Conservation (phyloP, 495 filamentous ascomycete species). For the Neurospora sp. region DNA sequence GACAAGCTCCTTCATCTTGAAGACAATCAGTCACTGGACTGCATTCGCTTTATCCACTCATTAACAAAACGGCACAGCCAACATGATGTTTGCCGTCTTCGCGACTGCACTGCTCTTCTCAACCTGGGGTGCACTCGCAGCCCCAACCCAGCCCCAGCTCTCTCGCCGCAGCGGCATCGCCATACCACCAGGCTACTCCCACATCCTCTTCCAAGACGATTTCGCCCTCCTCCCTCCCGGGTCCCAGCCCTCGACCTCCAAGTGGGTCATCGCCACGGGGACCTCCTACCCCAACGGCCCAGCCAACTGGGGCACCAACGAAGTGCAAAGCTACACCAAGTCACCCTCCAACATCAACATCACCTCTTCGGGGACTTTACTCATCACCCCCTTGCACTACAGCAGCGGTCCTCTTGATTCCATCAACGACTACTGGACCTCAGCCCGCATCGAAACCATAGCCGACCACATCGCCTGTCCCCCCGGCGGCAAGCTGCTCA, state of each 20-base stretch:
- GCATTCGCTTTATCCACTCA: neutral
- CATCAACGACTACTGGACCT: neutral
- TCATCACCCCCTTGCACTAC: neutral
- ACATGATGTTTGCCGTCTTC: neutral
- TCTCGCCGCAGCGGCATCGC: neutral
- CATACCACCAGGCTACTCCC: conserved; percentile 6
- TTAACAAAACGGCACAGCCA: neutral
- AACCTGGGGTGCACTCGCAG: neutral
- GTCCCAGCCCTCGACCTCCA: conserved; percentile 3
- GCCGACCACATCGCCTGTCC: neutral
- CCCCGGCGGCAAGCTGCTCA: neutral
- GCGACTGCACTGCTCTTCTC: neutral
- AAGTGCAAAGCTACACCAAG: conserved; percentile 20
- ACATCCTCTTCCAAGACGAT: conserved; percentile 9
- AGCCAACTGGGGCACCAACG: conserved; percentile 22
- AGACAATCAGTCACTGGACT: neutral
- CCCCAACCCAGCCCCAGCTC: neutral
- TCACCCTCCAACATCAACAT: conserved; percentile 15
- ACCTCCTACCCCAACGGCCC: conserved; percentile 22
- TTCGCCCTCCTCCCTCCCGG: conserved; percentile 1
- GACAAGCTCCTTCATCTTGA: neutral
- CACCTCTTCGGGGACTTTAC: conserved; percentile 1
- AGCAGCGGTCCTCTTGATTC: too few species aligned
- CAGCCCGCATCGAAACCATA: neutral
- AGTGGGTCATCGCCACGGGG: conserved; percentile 18